These are phyloP conservation scores for Acanthochlamys bracteata DNA, from an alignment of 106 monocot species.

Conservation along the genomic window DNA sequence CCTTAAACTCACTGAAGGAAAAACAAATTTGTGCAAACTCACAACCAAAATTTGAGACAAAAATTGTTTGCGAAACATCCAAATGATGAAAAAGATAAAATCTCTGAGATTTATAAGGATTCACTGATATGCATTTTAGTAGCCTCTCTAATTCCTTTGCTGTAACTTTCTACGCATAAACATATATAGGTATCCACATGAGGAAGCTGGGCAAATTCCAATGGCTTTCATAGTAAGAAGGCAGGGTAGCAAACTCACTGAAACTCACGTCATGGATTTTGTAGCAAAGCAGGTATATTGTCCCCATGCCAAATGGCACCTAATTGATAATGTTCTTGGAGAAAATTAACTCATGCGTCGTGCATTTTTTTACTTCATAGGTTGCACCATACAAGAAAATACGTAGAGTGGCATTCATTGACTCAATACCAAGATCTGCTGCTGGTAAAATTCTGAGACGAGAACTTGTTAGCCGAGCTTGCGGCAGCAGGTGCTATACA, in stretches of 20 bases:
- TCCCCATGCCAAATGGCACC: no score
- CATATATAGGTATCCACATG: slow-evolving; percentile 58
- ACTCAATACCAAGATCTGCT: slow-evolving; percentile 37
- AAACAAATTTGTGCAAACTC: no score
- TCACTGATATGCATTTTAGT: no score
- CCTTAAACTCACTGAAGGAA: no score
- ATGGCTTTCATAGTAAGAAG: slow-evolving; percentile 23
- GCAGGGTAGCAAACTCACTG: slow-evolving; percentile 5
- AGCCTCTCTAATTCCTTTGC: no score
- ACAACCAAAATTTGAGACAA: no score
- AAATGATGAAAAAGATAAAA: no score
- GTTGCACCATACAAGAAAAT: slow-evolving; percentile 48
- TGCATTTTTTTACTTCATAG: slow-evolving; percentile 13
- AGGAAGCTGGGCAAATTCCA: slow-evolving; percentile 56
- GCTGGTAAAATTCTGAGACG: slow-evolving; percentile 39
- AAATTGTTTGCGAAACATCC: no score
- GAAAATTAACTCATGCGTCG: no score
- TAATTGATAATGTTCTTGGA: no score
- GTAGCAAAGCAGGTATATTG: slow-evolving; percentile 18
- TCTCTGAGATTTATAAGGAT: no score
- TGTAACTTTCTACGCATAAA: no score
- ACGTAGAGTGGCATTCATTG: slow-evolving; percentile 23
- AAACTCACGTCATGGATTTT: slow-evolving; percentile 24
- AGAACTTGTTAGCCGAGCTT: slow-evolving; percentile 7
- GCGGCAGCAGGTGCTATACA: not conserved